Evolutionary conservation across 2,329 filamentous ascomycete genomes (phyloP).

Genomic region (Aspergillus floridensis): DNA sequence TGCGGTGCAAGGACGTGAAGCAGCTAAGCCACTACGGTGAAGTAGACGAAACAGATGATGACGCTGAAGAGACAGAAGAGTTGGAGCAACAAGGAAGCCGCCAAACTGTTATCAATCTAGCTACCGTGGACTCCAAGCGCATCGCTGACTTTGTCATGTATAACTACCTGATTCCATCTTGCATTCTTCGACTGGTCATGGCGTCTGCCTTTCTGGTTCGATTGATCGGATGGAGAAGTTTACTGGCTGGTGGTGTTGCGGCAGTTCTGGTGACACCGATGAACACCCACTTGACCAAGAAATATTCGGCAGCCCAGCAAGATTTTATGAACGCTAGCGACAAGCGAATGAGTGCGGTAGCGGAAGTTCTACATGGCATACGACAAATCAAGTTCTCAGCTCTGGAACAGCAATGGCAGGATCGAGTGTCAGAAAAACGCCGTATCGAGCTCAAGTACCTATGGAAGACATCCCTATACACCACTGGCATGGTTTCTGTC

Average conservation of each 20-base stretch:
- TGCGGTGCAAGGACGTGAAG: slow-evolving; percentile 70
- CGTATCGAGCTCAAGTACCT: slow-evolving; percentile 63
- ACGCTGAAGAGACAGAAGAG: slow-evolving; percentile 48
- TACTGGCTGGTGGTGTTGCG: slow-evolving; percentile 62
- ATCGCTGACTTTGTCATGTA: slow-evolving; percentile 65
- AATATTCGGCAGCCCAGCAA: slow-evolving; percentile 64
- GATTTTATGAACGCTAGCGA: slow-evolving; percentile 72
- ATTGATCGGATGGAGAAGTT: slow-evolving; percentile 68
- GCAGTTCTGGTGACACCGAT: slow-evolving; percentile 64
- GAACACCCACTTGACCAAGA: slow-evolving; percentile 65
- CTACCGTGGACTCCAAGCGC: slow-evolving; percentile 70
- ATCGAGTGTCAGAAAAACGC: slow-evolving; percentile 63
- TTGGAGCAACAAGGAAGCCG: slow-evolving; percentile 54
- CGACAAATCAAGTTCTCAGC: slow-evolving; percentile 81
- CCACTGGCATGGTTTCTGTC: slow-evolving; percentile 62
- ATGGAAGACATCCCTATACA: slow-evolving; percentile 64
- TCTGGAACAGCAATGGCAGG: slow-evolving; percentile 70
- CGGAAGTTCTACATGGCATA: slow-evolving; percentile 72
- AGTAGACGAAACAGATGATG: slow-evolving; percentile 38
- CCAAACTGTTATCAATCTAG: slow-evolving; percentile 72
- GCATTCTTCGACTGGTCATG: slow-evolving; percentile 60
- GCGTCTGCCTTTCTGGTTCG: slow-evolving; percentile 63
- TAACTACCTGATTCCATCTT: slow-evolving; percentile 63
- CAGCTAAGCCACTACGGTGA: slow-evolving; percentile 35
- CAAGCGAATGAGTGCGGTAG: slow-evolving; percentile 68